phyloP scores from a whole-genome alignment of 495 filamentous ascomycete species.

The Penicillium cataractarum region DNA sequence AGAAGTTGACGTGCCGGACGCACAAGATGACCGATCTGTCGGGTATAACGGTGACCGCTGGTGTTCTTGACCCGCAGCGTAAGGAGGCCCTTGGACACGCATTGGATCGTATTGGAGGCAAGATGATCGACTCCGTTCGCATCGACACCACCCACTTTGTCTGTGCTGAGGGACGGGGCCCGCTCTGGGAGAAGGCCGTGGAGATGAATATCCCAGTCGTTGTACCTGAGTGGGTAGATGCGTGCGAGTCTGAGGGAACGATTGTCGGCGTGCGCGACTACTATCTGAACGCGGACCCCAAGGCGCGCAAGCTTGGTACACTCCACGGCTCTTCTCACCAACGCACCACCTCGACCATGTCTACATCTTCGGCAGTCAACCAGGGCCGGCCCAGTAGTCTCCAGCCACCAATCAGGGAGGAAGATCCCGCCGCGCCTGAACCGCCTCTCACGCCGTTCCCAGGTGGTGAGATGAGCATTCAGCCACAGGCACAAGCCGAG shows the following conservation, averaged over 20 bases:
- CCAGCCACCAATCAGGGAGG: conserved; percentile 14
- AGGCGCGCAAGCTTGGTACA: conserved; percentile 60
- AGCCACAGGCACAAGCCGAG: conserved; percentile 33
- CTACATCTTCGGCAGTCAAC: conserved; percentile 28
- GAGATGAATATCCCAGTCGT: conserved; percentile 99
- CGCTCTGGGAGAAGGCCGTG: conserved; percentile 90
- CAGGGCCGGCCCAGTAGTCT: conserved; percentile 32
- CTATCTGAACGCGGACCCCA: conserved; percentile 87
- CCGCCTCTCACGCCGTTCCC: conserved; percentile 51
- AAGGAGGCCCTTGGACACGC: conserved; percentile 74
- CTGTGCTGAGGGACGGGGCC: conserved; percentile 90
- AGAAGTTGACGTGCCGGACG: conserved; percentile 83
- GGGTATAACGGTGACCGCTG: conserved; percentile 93
- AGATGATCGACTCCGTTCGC: conserved; percentile 84
- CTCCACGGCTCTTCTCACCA: conserved; percentile 46
- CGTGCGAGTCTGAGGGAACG: conserved; percentile 88
- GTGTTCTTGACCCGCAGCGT: conserved; percentile 74
- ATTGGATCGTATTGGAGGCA: conserved; percentile 87
- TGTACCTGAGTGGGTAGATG: conserved; percentile 95
- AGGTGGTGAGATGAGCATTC: conserved; percentile 38
- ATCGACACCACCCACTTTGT: conserved; percentile 99
- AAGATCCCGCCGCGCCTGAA: conserved; percentile 29
- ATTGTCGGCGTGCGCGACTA: conserved; percentile 95
- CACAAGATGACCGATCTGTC: conserved; percentile 99
- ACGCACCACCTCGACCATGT: conserved; percentile 43